These are phyloP conservation scores for Backusella luteola DNA, from an alignment of 192 early-diverging fungal species.

Conservation along the genomic window DNA sequence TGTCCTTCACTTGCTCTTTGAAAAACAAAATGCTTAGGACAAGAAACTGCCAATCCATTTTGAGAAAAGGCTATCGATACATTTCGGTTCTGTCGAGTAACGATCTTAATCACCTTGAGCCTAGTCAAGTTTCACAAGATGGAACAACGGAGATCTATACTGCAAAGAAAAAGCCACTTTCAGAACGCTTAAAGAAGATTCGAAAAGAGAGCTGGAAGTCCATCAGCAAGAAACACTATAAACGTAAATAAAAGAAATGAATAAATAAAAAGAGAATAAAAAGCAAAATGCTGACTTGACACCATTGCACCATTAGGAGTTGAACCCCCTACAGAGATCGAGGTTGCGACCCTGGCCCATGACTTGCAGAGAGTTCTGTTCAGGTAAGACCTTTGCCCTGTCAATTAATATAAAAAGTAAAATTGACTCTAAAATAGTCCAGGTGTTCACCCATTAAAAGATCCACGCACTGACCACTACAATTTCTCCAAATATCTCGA, in stretches of 20 bases:
- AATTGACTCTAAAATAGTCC: constrained; percentile 46
- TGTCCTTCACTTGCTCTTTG: background rate
- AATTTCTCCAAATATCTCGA: constrained; percentile 84
- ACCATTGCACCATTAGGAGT: constrained; percentile 9
- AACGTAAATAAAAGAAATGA: background rate
- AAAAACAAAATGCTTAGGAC: background rate
- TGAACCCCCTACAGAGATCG: background rate
- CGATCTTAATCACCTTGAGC: background rate
- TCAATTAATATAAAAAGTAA: background rate
- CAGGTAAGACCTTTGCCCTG: constrained; percentile 37
- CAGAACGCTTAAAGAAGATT: background rate
- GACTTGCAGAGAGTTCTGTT: constrained; percentile 66
- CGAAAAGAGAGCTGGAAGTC: background rate
- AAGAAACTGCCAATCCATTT: background rate
- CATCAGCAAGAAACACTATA: background rate
- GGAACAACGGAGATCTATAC: background rate
- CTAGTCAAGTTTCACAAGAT: background rate
- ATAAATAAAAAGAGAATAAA: background rate
- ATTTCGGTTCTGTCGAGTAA: background rate
- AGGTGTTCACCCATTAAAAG: constrained; percentile 79
- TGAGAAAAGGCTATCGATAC: background rate
- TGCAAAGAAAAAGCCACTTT: background rate
- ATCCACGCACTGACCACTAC: constrained; percentile 69
- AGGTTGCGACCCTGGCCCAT: constrained; percentile 50
- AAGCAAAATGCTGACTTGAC: background rate